These are phyloP conservation scores for Eucommia ulmoides DNA, from an alignment of 257 asterid species.

Conservation along the genomic window DNA sequence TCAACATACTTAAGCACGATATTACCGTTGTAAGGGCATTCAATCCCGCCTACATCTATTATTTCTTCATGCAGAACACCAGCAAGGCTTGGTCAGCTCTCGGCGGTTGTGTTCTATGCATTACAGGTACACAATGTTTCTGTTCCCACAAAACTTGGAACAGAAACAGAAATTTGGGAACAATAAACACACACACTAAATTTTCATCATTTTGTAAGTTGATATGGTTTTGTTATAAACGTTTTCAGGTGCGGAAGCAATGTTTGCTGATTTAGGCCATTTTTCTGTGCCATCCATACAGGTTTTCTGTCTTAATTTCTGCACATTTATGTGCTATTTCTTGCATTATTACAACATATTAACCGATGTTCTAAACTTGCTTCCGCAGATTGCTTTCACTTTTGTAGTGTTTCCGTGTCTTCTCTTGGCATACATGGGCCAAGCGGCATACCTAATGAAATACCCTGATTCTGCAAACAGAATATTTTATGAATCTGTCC, in stretches of 20 bases:
- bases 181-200: no score
- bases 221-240: not conserved
- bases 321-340: no score
- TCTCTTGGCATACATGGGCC: conserved; percentile 89
- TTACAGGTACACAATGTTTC: conserved; percentile 93
- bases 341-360: no score
- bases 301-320: conserved; percentile 25
- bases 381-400: conserved; percentile 77
- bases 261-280: conserved; percentile 98
- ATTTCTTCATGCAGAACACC: conserved; percentile 64
- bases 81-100: conserved; percentile 81
- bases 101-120: conserved; percentile 97
- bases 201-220: not conserved
- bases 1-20: conserved; percentile 63
- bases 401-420: conserved; percentile 85
- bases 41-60: conserved; percentile 74
- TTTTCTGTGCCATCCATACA: conserved; percentile 87
- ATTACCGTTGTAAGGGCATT: conserved; percentile 59
- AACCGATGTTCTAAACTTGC: conserved; percentile 5
- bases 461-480: conserved; percentile 48
- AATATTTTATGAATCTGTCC: conserved; percentile 78
- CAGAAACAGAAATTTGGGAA: no score
- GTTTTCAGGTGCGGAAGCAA: conserved; percentile 89
- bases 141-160: no score
- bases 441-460: conserved; percentile 79